These are phyloP conservation scores for Backusella psychrophila DNA, from an alignment of 192 early-diverging fungal species.

Conservation along the genomic window DNA sequence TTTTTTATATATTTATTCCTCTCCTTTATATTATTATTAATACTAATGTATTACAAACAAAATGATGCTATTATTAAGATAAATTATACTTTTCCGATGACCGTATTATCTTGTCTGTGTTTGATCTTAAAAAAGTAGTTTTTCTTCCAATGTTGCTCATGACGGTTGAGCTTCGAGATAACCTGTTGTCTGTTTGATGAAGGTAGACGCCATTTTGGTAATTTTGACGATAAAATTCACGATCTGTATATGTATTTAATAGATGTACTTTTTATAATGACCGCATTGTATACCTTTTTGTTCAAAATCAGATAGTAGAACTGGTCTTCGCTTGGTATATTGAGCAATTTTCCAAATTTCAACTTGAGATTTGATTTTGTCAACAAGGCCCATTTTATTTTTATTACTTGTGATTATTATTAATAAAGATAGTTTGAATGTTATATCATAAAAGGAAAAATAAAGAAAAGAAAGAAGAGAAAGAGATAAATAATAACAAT, in stretches of 20 bases:
- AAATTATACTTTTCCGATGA: neutral
- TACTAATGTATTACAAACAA: neutral
- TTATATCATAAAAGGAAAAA: neutral
- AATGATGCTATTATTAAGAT: neutral
- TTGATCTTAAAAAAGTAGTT: neutral
- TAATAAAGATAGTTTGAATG: neutral
- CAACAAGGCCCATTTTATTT: constrained; percentile 17
- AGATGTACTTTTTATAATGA: neutral
- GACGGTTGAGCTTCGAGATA: neutral
- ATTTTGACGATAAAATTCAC: neutral
- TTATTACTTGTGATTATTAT: neutral
- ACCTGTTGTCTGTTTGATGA: neutral
- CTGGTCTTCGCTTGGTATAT: constrained; percentile 19
- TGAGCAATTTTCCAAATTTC: constrained; percentile 24
- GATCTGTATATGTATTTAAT: neutral
- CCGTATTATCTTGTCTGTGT: neutral
- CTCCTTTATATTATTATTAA: neutral
- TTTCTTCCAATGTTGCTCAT: neutral
- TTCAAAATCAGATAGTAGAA: constrained; percentile 17
- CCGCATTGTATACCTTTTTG: constrained; percentile 5
- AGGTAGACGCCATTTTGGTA: neutral
- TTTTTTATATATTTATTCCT: neutral
- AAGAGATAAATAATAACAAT: neutral
- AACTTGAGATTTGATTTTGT: constrained; percentile 18
- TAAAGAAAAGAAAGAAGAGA: neutral